Conservation (phyloP, 1,284 basidiomycete species). For the Tylopilus sp. region DNA sequence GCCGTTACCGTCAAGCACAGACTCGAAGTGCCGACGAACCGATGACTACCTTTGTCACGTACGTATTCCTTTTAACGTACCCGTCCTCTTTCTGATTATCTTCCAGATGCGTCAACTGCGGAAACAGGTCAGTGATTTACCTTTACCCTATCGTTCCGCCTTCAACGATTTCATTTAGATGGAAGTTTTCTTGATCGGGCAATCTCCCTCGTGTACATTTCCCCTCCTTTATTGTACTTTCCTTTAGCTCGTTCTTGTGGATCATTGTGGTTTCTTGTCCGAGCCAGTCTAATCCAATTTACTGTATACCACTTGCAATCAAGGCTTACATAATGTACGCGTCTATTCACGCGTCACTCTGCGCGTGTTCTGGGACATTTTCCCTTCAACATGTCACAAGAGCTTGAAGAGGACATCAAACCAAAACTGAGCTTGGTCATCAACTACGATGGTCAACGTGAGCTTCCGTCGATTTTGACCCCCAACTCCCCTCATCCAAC, state of each 20-base stretch:
- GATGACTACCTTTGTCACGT: constrained; percentile 88
- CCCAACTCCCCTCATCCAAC: constrained; percentile 1
- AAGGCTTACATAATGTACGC: constrained; percentile 35
- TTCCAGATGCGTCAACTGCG: constrained; percentile 66
- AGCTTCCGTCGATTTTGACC: constrained; percentile 23
- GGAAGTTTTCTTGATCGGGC: constrained; percentile 72
- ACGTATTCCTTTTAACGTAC: constrained; percentile 38
- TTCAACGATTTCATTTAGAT: constrained; percentile 48
- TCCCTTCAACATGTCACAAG: constrained; percentile 57
- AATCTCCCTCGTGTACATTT: constrained; percentile 5
- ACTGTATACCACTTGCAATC: constrained; percentile 28
- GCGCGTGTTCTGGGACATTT: too few relatives aligned
- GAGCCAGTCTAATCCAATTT: background rate
- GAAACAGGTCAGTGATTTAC: constrained; percentile 59
- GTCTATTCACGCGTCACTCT: constrained; percentile 23
- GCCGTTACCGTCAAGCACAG: constrained; percentile 94
- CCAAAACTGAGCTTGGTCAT: constrained; percentile 73
- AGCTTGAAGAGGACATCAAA: constrained; percentile 71
- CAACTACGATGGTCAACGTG: constrained; percentile 60
- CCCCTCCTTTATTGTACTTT: constrained; percentile 19
- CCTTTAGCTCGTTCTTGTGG: constrained; percentile 4
- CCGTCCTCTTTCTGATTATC: constrained; percentile 1
- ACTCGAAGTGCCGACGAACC: constrained; percentile 96
- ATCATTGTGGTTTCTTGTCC: too few relatives aligned
- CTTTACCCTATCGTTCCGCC: background rate